Conservation (phyloP, 176 grass and related monocot genomes). For the Avena atlantica region DNA sequence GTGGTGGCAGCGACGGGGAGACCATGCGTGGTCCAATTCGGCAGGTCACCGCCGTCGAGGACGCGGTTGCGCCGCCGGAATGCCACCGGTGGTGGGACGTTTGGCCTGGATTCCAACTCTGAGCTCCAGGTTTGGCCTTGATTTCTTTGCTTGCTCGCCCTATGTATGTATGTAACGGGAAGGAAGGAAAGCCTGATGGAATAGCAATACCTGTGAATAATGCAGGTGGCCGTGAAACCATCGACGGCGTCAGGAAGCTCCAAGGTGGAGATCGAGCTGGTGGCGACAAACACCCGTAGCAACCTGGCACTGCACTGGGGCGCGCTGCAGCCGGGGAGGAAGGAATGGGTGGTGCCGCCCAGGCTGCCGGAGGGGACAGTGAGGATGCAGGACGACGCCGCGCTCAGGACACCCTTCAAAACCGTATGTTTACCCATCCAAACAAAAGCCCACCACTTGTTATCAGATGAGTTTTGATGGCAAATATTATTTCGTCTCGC, state of each 20-base stretch:
- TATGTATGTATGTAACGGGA: no score
- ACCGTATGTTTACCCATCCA: conserved; percentile 33
- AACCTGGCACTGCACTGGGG: conserved; percentile 71
- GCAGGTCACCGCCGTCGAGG: neutral
- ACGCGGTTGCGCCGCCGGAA: conserved; percentile 31
- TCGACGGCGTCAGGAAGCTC: neutral
- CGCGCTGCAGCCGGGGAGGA: conserved; percentile 35
- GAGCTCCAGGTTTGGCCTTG: conserved; percentile 54
- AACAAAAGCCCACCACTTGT: no score
- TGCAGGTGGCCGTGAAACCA: conserved; percentile 44
- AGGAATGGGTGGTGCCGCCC: conserved; percentile 59
- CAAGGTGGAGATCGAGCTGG: conserved; percentile 48
- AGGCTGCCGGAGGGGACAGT: conserved; percentile 52
- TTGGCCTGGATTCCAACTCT: conserved; percentile 57
- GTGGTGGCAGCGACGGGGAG: neutral
- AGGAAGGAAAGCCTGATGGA: no score
- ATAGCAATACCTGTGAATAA: no score
- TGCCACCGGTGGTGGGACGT: conserved; percentile 30
- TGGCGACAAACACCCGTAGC: conserved; percentile 50
- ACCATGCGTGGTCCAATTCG: neutral
- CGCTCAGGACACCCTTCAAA: conserved; percentile 63
- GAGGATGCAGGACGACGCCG: conserved; percentile 50
- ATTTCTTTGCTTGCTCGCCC: no score
- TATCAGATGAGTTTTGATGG: neutral
- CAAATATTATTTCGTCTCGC: neutral